Percentiles rank a stretch among this genome's conserved stretches.
Evolutionary conservation across 2,329 filamentous ascomycete genomes (phyloP).

Genomic region (Talaromyces piceae): DNA sequence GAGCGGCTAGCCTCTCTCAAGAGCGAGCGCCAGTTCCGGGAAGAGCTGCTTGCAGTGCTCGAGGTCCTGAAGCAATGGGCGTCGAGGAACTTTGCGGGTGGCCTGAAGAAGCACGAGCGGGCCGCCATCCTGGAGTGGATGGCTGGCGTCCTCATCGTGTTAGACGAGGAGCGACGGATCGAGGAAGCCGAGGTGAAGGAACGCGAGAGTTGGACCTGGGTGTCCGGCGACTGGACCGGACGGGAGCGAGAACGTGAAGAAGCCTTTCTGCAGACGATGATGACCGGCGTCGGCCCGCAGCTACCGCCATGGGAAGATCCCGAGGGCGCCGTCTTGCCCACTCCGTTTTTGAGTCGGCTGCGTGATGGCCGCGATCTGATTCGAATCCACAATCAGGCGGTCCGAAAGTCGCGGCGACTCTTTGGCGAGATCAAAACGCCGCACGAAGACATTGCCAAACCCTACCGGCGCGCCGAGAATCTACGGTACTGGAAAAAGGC

Average conservation of each 20-base stretch:
- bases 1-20: slow-evolving; percentile 86
- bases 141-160: slow-evolving; percentile 64
- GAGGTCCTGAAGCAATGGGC: slow-evolving; percentile 91
- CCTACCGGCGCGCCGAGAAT: slow-evolving; percentile 90
- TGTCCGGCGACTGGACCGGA: slow-evolving; percentile 67
- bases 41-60: slow-evolving; percentile 76
- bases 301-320: slow-evolving; percentile 63
- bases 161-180: slow-evolving; percentile 67
- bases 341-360: slow-evolving; percentile 65
- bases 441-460: slow-evolving; percentile 89
- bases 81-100: slow-evolving; percentile 74
- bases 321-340: slow-evolving; percentile 40
- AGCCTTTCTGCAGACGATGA: slow-evolving; percentile 72
- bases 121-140: slow-evolving; percentile 74
- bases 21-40: slow-evolving; percentile 74
- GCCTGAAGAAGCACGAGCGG: slow-evolving; percentile 71
- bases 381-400: slow-evolving; percentile 79
- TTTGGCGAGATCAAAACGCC: slow-evolving; percentile 85
- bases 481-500: slow-evolving; percentile 94
- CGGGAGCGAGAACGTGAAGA: slow-evolving; percentile 71
- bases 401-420: slow-evolving; percentile 73
- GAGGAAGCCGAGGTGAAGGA: slow-evolving; percentile 67
- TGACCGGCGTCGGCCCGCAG: slow-evolving; percentile 41
- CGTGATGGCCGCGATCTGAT: slow-evolving; percentile 76
- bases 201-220: slow-evolving; percentile 71